These are phyloP conservation scores for Teratosphaeria pseudoeucalypti DNA, from an alignment of 2,329 filamentous ascomycete genomes.

Conservation along the genomic window DNA sequence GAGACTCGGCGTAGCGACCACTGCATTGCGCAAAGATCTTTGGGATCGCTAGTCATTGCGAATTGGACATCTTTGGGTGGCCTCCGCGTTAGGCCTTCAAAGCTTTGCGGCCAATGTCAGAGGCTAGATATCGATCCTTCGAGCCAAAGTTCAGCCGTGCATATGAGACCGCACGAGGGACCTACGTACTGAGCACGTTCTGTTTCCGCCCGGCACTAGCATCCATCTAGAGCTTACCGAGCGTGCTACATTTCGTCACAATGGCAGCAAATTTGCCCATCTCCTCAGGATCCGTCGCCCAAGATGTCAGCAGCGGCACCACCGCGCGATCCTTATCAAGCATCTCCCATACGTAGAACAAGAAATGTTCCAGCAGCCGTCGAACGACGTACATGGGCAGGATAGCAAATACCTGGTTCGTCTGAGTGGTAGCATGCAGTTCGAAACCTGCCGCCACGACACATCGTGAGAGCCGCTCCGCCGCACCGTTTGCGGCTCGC, in stretches of 20 bases:
- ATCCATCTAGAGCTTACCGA: neutral
- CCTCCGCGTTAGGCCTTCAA: too few species aligned
- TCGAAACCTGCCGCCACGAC: neutral
- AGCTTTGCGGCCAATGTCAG: too few species aligned
- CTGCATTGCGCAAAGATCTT: too few species aligned
- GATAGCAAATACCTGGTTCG: neutral
- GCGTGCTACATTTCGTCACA: constrained; percentile 9
- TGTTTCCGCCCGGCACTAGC: too few species aligned
- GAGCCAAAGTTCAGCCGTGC: too few species aligned
- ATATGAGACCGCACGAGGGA: too few species aligned
- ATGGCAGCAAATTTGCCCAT: neutral
- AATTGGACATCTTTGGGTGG: too few species aligned
- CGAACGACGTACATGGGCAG: neutral
- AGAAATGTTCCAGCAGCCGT: neutral
- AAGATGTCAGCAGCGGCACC: neutral
- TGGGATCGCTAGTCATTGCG: too few species aligned
- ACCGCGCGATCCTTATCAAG: neutral
- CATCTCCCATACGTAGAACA: neutral
- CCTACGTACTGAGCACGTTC: too few species aligned
- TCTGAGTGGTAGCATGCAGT: neutral
- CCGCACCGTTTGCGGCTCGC: neutral
- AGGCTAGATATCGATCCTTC: too few species aligned
- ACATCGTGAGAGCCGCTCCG: neutral
- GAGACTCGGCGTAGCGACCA: too few species aligned
- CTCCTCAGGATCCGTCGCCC: neutral